Evolutionary conservation across 2,329 filamentous ascomycete species (phyloP), one percentile per base, ranked within the genome.

Genomic region (Neofusicoccum cordaticola): DNA sequence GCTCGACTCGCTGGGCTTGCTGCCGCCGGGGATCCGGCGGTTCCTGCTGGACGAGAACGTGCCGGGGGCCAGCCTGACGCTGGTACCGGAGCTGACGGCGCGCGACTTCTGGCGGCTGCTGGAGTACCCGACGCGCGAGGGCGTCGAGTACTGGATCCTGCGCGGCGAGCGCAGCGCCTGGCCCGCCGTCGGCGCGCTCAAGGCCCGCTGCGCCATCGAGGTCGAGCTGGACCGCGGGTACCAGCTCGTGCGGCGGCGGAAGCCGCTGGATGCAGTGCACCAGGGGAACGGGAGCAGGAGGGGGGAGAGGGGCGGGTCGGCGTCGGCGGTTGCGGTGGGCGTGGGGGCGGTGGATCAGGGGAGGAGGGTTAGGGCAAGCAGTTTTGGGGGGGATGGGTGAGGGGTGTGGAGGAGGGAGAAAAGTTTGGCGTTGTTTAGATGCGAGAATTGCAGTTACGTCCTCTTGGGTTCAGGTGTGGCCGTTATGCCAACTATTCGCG

Each of bases 91-190:
- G 68, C 82, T 97, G 3, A 86, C 86, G 3, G 80, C 88, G 0
- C 77, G 81, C 0, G 93, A 97, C 76, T 92, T 96, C 73, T 80
- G 89, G 47, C 85, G 89, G 39, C 79, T 97, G 39, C 83, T 97
- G n/a, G 90, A 96, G 75, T 91, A 90, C 35, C 93, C 93, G 0
- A 94, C 90, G 0, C 83, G 86, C 60, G 86, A 89, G 66, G 88
- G 87, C 8, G 80, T 97, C 3, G 87, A 92, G 65, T 90, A 94
- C 70, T 97, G 93, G 94, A 93, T 96, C 62, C 77, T 88, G 37
- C 85, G 90, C 63, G 94, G 94, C 1, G 94, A 98, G 78, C 82
- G 88, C 67, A 93, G 91, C 69, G 92, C 97, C 0, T 98, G 94
- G 93, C 94, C 93, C 0, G 91, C 92, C 2, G 87, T 97, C 2